Conservation (phyloP, 441 rosid genomes). For the Isatis lusitanica region DNA sequence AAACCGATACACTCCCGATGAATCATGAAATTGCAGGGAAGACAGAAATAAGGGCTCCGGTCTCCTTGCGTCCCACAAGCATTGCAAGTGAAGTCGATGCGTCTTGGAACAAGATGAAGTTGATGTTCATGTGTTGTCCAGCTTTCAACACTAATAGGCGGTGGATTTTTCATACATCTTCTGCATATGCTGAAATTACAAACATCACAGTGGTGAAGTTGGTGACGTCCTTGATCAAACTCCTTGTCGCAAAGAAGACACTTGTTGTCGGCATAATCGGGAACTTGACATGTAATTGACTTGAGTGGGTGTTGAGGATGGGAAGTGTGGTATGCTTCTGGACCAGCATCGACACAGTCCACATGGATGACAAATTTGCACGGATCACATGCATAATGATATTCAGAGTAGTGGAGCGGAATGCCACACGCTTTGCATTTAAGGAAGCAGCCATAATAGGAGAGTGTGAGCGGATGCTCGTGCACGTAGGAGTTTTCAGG, state of each 20-base stretch:
- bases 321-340: background rate
- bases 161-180: background rate
- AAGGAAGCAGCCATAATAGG: no score
- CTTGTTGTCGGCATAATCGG: background rate
- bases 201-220: conserved; percentile 22
- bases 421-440: no score
- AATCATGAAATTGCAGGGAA: conserved; percentile 12
- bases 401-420: no score
- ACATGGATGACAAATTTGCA: no score
- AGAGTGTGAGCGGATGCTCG: no score
- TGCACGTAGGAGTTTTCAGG: no score
- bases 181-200: background rate
- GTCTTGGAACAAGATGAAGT: no score
- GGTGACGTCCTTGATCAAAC: background rate
- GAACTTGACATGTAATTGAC: background rate
- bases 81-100: background rate
- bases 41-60: conserved; percentile 37
- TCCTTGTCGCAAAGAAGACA: background rate
- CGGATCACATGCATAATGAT: no score
- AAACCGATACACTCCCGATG: background rate
- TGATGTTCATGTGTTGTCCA: no score
- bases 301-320: background rate
- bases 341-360: no score
- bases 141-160: background rate
- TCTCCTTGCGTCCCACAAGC: conserved; percentile 48